Conservation (phyloP, 192 early-diverging fungal species). For the Linnemannia schmuckeri region DNA sequence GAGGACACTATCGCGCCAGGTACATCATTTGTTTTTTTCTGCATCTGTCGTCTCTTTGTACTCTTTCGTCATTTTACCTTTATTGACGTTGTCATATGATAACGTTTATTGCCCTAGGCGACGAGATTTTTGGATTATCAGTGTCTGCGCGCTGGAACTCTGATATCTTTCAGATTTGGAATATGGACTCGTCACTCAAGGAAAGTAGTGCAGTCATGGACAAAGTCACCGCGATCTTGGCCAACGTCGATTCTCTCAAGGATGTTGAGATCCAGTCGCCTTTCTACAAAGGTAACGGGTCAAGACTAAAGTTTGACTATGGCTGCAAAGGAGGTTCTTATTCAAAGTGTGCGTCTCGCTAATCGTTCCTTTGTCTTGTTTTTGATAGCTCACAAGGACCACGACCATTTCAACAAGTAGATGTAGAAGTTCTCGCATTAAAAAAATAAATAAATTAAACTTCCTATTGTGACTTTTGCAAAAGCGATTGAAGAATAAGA, state of each 20-base stretch:
- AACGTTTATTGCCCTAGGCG: slow-evolving; percentile 17
- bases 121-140: slow-evolving; percentile 62
- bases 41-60: too few relatives aligned
- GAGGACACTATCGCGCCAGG: slow-evolving; percentile 57
- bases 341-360: neutral
- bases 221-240: slow-evolving; percentile 40
- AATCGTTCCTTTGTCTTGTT: neutral
- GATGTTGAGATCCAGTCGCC: slow-evolving; percentile 56
- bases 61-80: too few relatives aligned
- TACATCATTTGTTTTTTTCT: slow-evolving; percentile 9
- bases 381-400: slow-evolving; percentile 55
- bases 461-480: too few relatives aligned
- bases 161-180: slow-evolving; percentile 66
- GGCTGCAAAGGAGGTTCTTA: too few relatives aligned
- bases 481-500: neutral
- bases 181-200: slow-evolving; percentile 50
- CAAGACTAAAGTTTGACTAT: neutral
- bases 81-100: too few relatives aligned
- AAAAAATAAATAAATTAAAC: too few relatives aligned
- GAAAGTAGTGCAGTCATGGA: slow-evolving; percentile 58
- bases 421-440: neutral
- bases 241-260: slow-evolving; percentile 16
- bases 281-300: slow-evolving; percentile 61
- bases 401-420: slow-evolving; percentile 56
- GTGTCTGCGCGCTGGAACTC: slow-evolving; percentile 62